A percentile compares a stretch with the other conserved stretches of the same genome.
phyloP scores from a whole-genome alignment of 2,329 filamentous ascomycete species.

The Diaporthe nobilis region DNA sequence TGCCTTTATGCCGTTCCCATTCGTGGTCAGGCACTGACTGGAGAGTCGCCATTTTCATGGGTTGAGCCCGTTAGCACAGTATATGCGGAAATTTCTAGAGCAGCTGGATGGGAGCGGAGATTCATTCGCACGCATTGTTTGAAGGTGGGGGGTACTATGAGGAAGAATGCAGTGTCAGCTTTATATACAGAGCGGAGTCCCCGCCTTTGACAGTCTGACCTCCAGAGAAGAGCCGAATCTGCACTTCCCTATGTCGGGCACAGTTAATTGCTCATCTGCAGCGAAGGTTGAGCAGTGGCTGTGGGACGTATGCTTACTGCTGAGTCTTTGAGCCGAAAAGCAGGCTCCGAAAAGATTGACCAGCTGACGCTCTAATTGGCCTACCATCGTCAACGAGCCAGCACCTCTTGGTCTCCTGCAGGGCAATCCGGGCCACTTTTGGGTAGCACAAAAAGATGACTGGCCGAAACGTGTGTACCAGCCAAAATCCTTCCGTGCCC shows the following conservation, averaged over 20 bases:
- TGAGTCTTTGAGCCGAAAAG: fast-evolving
- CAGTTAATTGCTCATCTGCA: too few relatives aligned
- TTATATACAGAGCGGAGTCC: neutral
- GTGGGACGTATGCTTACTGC: neutral
- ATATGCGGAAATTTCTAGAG: fast-evolving
- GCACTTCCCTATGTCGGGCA: neutral
- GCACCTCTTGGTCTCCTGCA: neutral
- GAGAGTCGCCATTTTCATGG: neutral
- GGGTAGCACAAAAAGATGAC: neutral
- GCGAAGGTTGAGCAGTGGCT: neutral
- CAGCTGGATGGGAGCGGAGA: too few relatives aligned
- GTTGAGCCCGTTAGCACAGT: fast-evolving
- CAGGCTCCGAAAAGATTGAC: neutral
- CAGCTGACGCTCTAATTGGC: neutral
- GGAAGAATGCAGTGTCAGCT: neutral
- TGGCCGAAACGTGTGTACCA: neutral
- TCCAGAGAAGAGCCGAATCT: too few relatives aligned
- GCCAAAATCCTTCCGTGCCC: neutral
- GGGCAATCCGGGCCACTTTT: too few relatives aligned
- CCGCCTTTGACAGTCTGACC: neutral
- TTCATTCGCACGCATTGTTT: too few relatives aligned
- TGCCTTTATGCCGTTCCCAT: neutral
- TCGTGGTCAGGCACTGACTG: neutral
- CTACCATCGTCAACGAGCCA: too few relatives aligned
- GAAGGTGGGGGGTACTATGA: too few relatives aligned